Evolutionary conservation across 2,329 filamentous ascomycete species (phyloP).

Genomic region (Diaporthe caulivora): DNA sequence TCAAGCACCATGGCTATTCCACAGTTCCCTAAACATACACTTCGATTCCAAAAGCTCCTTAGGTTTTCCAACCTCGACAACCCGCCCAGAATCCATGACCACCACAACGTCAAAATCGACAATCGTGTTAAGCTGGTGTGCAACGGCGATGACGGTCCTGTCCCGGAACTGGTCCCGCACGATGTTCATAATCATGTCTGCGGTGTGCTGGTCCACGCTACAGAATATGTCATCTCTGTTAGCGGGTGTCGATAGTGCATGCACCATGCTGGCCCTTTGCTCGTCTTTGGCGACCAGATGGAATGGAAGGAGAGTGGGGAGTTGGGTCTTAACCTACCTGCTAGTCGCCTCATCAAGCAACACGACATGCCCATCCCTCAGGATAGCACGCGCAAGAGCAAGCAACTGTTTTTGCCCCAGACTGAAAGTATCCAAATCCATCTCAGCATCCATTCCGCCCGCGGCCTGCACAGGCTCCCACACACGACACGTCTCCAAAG

Average conservation of each 20-base stretch:
- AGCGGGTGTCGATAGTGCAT: neutral
- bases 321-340: neutral
- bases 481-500: slow-evolving; percentile 50
- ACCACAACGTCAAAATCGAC: slow-evolving; percentile 62
- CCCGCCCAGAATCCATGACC: slow-evolving; percentile 59
- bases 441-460: slow-evolving; percentile 62
- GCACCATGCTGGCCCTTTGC: neutral
- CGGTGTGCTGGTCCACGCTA: slow-evolving; percentile 13
- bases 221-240: neutral
- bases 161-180: slow-evolving; percentile 43
- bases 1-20: neutral
- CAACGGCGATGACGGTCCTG: slow-evolving; percentile 61
- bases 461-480: slow-evolving; percentile 36
- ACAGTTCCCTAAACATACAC: slow-evolving; percentile 44
- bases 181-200: slow-evolving; percentile 42
- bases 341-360: slow-evolving; percentile 69
- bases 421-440: slow-evolving; percentile 49
- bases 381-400: slow-evolving; percentile 71
- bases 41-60: slow-evolving; percentile 36
- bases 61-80: slow-evolving; percentile 54
- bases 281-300: neutral
- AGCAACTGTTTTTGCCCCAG: slow-evolving; percentile 71
- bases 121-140: slow-evolving; percentile 53
- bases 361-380: slow-evolving; percentile 71
- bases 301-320: neutral